Conservation (phyloP, 345 rosid species). For the Adansonia digitata region DNA sequence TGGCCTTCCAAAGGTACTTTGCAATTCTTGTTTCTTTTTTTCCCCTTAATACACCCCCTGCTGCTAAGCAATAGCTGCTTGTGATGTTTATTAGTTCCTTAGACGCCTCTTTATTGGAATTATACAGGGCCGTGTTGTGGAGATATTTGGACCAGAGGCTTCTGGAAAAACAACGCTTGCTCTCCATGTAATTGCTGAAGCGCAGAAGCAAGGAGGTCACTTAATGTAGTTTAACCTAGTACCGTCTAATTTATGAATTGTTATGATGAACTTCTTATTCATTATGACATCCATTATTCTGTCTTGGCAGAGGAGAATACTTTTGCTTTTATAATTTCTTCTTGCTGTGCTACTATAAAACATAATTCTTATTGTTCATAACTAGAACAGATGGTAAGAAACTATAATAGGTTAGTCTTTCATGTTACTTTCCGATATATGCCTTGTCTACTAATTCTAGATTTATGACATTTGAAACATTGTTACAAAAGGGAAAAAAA, state of each 20-base stretch:
- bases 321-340: background rate
- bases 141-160: constrained; percentile 98
- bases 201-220: constrained; percentile 95
- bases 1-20: constrained; percentile 90
- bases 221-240: background rate
- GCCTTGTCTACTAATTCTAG: background rate
- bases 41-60: background rate
- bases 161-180: constrained; percentile 99
- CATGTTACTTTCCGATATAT: background rate
- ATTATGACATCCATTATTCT: background rate
- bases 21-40: background rate
- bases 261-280: background rate
- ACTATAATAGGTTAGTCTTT: background rate
- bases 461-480: background rate
- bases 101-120: constrained; percentile 11
- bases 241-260: background rate
- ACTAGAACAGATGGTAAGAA: background rate
- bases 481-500: background rate
- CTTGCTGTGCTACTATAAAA: background rate
- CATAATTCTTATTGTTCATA: background rate
- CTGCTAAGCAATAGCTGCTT: background rate
- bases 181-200: constrained; percentile 93
- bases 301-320: background rate
- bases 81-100: constrained; percentile 17
- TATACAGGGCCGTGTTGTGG: constrained; percentile 90